These are phyloP conservation scores for Sporisorium graminicola DNA, from an alignment of 1,284 basidiomycete genomes.

Conservation along the genomic window DNA sequence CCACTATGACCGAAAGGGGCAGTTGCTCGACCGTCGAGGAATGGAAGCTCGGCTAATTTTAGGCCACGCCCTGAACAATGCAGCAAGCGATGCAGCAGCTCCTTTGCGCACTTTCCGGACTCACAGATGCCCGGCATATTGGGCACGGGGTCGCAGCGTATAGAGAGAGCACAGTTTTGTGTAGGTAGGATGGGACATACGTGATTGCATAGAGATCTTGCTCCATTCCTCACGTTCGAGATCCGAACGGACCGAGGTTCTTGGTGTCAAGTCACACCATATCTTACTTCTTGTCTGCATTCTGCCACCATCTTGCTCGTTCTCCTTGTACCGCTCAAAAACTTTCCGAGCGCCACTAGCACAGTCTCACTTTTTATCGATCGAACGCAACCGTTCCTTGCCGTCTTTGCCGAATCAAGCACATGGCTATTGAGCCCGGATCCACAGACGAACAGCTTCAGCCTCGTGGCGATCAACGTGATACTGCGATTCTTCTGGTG, in stretches of 20 bases:
- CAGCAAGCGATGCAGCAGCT: too few relatives aligned
- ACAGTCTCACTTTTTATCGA: background rate
- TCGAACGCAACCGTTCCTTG: background rate
- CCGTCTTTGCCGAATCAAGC: slow-evolving; percentile 12
- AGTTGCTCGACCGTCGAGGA: too few relatives aligned
- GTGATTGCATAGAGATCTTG: slow-evolving; percentile 4
- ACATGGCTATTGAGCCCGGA: slow-evolving; percentile 15
- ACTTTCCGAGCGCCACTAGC: too few relatives aligned
- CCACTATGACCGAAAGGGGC: background rate
- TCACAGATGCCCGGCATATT: too few relatives aligned
- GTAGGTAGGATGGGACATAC: too few relatives aligned
- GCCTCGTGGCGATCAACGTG: slow-evolving; percentile 9
- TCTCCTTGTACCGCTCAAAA: too few relatives aligned
- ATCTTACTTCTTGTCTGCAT: background rate
- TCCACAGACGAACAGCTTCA: too few relatives aligned
- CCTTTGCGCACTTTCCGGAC: too few relatives aligned
- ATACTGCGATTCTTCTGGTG: background rate
- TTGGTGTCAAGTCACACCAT: slow-evolving; percentile 2
- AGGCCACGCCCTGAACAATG: too few relatives aligned
- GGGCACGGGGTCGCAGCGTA: too few relatives aligned
- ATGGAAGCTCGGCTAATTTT: too few relatives aligned
- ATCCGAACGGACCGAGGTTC: background rate
- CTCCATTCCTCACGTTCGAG: background rate
- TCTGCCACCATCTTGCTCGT: slow-evolving; percentile 4
- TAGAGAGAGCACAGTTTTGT: too few relatives aligned